Base-by-base conservation (phyloP, 495 filamentous ascomycete genomes). In the Talaromyces ruber region DNA sequence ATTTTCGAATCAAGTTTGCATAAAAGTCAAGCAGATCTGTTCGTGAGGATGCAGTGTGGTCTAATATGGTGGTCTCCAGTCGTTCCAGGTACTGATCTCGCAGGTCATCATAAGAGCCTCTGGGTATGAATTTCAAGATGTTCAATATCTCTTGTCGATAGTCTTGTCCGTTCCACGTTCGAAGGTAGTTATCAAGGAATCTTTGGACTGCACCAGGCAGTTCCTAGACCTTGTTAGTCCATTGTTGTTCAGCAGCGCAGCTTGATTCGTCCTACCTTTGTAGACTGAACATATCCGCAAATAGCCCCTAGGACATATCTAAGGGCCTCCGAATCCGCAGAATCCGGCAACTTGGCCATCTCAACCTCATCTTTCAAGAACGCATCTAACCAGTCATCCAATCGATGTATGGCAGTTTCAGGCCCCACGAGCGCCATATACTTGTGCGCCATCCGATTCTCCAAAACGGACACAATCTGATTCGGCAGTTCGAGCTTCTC, bases 401-500 rank as follows among this genome's bases (percentile, higher is more conserved):
- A 74, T 14, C 89, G 81, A 26, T 76, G 73, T 51, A 78, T 70
- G 16, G 77, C 81, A 60, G 76, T 72, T 43, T 84, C 81, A 1
- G 86, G 81, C 29, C 88, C 84, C 26, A 80, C 83, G 22, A 95
- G 72, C 18, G 80, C 75, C 22, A 94, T 65, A 53, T 90, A 84
- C 65, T 92, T 93, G 66, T 92, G 92, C 16, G 93, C 81, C 54
- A 96, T 79, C 6, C 83, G 84, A 70, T 96, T 89, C 4, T 81
- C 84, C 18, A 97, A 72, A 9, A 84, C 84, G 6, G 92, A 90
- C 25, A 90, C 85, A 2, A 94, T 78, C 70, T 95, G 91, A 60
- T 87, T 91, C 5, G 91, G 91, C 37, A 91, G 72, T 66, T 93
- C 89, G 34, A 97, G 86, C 64, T 81, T 86, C 62, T 96, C 91